Conservation (phyloP, 257 asterid species). For the Scutellaria baicalensis region DNA sequence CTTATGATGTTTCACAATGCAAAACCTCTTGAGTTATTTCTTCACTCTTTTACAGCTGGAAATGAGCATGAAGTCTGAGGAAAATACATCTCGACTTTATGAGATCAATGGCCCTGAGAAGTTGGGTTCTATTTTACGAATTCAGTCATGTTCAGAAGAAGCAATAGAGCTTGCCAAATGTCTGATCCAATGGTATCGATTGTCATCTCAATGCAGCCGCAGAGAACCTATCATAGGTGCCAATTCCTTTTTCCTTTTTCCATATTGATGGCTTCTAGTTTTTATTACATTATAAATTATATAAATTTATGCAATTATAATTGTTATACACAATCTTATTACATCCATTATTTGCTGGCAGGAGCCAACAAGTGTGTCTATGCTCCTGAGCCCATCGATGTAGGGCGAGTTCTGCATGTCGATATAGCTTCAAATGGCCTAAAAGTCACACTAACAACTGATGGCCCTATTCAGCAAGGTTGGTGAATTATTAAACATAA, state of each 20-base stretch:
- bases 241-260: background rate
- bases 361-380: constrained; percentile 83
- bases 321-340: background rate
- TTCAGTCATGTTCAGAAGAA: constrained; percentile 61
- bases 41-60: constrained; percentile 44
- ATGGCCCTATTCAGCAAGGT: constrained; percentile 78
- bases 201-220: constrained; percentile 89
- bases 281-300: background rate
- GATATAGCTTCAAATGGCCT: constrained; percentile 57
- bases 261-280: background rate
- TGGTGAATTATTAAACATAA: background rate
- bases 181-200: constrained; percentile 81
- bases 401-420: constrained; percentile 74
- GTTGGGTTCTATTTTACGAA: constrained; percentile 74
- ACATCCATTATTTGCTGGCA: constrained; percentile 10
- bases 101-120: constrained; percentile 54
- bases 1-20: background rate
- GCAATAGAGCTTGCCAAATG: constrained; percentile 77
- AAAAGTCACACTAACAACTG: constrained; percentile 41
- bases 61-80: constrained; percentile 68
- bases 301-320: background rate
- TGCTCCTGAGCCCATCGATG: constrained; percentile 95
- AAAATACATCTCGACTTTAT: constrained; percentile 34
- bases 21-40: background rate
- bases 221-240: constrained; percentile 86